Conservation (phyloP, 2,329 filamentous ascomycete genomes). For the Neodidymelliopsis sp. region DNA sequence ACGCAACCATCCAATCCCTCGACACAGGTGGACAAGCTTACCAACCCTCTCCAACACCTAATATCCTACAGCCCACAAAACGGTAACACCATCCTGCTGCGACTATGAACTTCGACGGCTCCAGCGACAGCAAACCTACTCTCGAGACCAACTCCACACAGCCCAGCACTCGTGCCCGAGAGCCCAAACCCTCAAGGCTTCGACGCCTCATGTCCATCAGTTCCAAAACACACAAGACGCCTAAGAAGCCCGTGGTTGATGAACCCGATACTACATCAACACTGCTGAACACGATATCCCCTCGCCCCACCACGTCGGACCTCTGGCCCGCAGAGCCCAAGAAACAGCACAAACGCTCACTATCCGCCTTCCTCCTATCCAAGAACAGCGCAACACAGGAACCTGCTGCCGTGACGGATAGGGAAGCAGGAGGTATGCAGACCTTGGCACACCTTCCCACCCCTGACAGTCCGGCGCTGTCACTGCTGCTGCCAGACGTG, state of each 20-base stretch:
- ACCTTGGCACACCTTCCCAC: neutral
- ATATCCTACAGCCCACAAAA: too few relatives aligned
- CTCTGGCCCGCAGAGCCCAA: neutral
- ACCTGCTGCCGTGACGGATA: neutral
- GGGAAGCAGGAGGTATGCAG: neutral
- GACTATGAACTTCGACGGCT: constrained; percentile 1
- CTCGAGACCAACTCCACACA: neutral
- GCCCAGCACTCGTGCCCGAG: neutral
- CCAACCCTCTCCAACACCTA: too few relatives aligned
- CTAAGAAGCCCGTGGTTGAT: neutral
- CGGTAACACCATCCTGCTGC: neutral
- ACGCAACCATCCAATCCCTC: too few relatives aligned
- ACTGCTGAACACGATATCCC: neutral
- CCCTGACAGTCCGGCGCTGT: neutral
- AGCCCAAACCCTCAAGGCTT: constrained; percentile 1
- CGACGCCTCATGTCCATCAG: constrained; percentile 16
- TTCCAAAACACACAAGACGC: neutral
- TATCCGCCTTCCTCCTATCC: constrained; percentile 1
- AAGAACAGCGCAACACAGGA: neutral
- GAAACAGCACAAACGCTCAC: constrained; percentile 3
- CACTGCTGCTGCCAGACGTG: neutral
- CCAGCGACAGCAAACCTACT: neutral
- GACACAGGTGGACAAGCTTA: too few relatives aligned
- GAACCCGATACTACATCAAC: neutral
- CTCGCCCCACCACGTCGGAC: neutral